Percentiles rank a stretch among this genome's conserved stretches.
Conservation (phyloP, 2,329 filamentous ascomycete genomes). For the Fusarium sp. region DNA sequence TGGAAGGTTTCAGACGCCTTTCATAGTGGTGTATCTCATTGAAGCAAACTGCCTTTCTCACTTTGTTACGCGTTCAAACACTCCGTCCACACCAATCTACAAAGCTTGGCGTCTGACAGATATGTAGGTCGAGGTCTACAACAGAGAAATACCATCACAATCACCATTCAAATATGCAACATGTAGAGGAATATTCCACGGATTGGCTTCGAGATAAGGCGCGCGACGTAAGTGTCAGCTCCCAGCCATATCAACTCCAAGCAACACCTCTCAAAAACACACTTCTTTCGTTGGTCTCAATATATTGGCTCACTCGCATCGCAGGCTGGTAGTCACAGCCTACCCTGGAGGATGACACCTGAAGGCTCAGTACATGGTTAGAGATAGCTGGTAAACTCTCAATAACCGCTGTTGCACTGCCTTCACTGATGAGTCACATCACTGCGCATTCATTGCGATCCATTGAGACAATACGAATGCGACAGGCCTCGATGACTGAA, state of each 20-base stretch:
- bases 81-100: too few species aligned
- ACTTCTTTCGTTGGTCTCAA: background rate
- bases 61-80: too few species aligned
- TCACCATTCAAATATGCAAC: background rate
- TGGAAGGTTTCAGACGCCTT: too few species aligned
- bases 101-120: background rate
- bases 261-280: too few species aligned
- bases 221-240: background rate
- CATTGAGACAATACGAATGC: conserved; percentile 11
- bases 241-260: background rate
- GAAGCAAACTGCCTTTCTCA: background rate
- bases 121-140: background rate
- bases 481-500: background rate
- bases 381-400: background rate
- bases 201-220: background rate
- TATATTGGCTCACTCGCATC: background rate
- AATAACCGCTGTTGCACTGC: background rate
- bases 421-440: background rate
- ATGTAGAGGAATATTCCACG: background rate
- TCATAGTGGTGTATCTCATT: background rate
- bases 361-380: background rate
- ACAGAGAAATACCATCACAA: background rate
- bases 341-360: background rate
- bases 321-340: background rate
- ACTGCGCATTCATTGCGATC: background rate